phyloP scores from a whole-genome alignment of 768 basidiomycete genomes.

The Leucocoprinus birnbaumii region DNA sequence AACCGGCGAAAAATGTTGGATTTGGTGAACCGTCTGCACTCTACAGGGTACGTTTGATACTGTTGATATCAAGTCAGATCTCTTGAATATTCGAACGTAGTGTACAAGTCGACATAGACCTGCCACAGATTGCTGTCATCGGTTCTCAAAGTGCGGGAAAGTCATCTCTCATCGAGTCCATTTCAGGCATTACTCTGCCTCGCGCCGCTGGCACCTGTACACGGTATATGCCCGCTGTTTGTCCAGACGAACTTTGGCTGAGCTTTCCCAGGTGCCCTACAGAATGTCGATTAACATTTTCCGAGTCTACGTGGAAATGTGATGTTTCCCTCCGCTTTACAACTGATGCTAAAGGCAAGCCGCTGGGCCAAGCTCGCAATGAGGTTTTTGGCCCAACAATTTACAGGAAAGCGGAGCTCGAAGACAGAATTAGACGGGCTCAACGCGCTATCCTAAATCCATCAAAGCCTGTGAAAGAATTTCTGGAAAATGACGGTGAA shows the following conservation, averaged over 20 bases:
- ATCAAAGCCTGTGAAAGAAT: conserved; percentile 24
- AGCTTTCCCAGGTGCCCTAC: conserved; percentile 44
- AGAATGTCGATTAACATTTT: conserved; percentile 49
- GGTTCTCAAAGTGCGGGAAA: conserved; percentile 69
- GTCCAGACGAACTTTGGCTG: not conserved
- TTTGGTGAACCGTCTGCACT: conserved; percentile 48
- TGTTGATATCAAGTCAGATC: not conserved
- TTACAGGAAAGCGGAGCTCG: conserved; percentile 47
- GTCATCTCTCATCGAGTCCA: conserved; percentile 63
- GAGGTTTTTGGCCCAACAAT: conserved; percentile 48
- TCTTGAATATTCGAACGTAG: conserved; percentile 27
- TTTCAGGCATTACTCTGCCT: conserved; percentile 63
- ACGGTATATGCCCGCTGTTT: conserved; percentile 36
- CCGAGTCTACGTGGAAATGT: conserved; percentile 48
- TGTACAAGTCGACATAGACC: conserved; percentile 63
- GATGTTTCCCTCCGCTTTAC: conserved; percentile 43
- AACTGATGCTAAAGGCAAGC: conserved; percentile 34
- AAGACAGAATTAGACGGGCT: conserved; percentile 64
- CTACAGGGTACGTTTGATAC: conserved; percentile 40
- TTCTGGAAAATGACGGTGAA: conserved; percentile 34
- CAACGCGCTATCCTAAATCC: conserved; percentile 69
- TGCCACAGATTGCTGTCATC: conserved; percentile 72
- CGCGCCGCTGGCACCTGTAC: conserved; percentile 62
- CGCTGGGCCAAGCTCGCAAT: conserved; percentile 34
- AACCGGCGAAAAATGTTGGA: conserved; percentile 46